These are phyloP conservation scores for Xylariaceae sp. DNA, from an alignment of 2,329 filamentous ascomycete species.

Conservation along the genomic window DNA sequence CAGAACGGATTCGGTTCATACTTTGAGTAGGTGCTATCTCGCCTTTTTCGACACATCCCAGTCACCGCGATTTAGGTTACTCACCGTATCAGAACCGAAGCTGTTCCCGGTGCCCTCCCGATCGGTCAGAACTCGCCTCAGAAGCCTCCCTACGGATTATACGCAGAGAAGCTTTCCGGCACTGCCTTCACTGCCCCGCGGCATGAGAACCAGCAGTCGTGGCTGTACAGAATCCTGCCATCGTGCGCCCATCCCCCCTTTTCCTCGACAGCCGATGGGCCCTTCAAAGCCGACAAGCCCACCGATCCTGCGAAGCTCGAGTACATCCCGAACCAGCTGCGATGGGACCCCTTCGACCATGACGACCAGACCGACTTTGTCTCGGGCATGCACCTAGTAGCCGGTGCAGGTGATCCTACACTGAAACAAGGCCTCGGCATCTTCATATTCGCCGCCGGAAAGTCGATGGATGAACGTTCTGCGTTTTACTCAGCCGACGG, in stretches of 20 bases:
- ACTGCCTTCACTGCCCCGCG: conserved; percentile 56
- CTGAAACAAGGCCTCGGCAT: conserved; percentile 67
- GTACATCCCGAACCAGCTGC: conserved; percentile 75
- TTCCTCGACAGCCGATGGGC: conserved; percentile 30
- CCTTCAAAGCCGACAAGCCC: conserved; percentile 43
- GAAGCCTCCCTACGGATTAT: conserved; percentile 62
- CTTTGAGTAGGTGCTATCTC: conserved; percentile 51
- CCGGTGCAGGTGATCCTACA: conserved; percentile 67
- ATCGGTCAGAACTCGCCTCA: conserved; percentile 66
- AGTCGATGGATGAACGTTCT: conserved; percentile 61
- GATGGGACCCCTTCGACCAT: conserved; percentile 77
- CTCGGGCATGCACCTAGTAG: conserved; percentile 55
- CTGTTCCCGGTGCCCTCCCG: conserved; percentile 60
- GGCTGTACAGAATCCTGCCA: conserved; percentile 55
- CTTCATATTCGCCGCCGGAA: conserved; percentile 65
- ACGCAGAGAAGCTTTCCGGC: conserved; percentile 61
- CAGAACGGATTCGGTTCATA: conserved; percentile 65
- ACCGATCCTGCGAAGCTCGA: conserved; percentile 52
- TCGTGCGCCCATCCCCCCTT: conserved; percentile 45
- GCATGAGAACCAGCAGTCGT: conserved; percentile 53
- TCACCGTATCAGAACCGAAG: conserved; percentile 42
- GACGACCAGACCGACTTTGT: conserved; percentile 49
- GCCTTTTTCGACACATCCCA: neutral
- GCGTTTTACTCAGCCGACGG: conserved; percentile 74
- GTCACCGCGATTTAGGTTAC: neutral